phyloP scores from a whole-genome alignment of 2,329 filamentous ascomycete genomes.

The Hymenoscyphus occultus region DNA sequence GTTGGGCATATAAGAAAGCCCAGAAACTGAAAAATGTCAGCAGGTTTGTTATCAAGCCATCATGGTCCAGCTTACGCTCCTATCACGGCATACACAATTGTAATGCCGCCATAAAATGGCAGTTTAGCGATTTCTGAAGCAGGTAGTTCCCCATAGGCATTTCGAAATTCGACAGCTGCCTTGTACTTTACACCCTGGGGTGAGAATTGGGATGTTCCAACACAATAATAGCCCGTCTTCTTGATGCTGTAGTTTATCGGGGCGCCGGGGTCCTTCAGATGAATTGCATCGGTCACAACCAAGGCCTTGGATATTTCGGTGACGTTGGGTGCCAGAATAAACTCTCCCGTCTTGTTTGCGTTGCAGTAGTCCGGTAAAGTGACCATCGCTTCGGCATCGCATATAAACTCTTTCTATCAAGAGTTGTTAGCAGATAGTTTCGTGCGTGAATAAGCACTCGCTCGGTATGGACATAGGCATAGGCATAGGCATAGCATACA shows the following conservation, averaged over 20 bases:
- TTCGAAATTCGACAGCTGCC: conserved; percentile 86
- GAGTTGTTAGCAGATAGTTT: conserved; percentile 30
- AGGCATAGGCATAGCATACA: conserved; percentile 41
- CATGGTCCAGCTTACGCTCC: conserved; percentile 52
- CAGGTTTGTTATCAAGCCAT: conserved; percentile 4
- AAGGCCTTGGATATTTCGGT: conserved; percentile 66
- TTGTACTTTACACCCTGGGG: conserved; percentile 62
- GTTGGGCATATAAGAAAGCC: conserved; percentile 93
- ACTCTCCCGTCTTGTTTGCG: conserved; percentile 74
- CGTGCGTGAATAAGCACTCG: background rate
- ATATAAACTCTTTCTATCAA: conserved; percentile 64
- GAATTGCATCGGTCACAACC: conserved; percentile 76
- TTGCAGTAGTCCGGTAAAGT: conserved; percentile 66
- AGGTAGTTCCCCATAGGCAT: conserved; percentile 92
- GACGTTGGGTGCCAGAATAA: conserved; percentile 75
- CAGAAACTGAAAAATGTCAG: conserved; percentile 59
- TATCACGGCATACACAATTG: conserved; percentile 88
- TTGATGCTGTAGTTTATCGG: conserved; percentile 79
- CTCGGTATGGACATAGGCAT: background rate
- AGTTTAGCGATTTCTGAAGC: conserved; percentile 95
- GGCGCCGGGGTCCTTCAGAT: conserved; percentile 68
- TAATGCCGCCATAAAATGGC: conserved; percentile 93
- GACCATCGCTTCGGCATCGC: conserved; percentile 65
- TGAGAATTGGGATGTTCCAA: conserved; percentile 72
- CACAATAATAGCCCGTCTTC: conserved; percentile 95